A percentile compares a stretch with the other conserved stretches of the same genome.
These are phyloP conservation scores for Pseudogymnoascus sp. DNA, from an alignment of 2,329 filamentous ascomycete genomes.

Conservation along the genomic window DNA sequence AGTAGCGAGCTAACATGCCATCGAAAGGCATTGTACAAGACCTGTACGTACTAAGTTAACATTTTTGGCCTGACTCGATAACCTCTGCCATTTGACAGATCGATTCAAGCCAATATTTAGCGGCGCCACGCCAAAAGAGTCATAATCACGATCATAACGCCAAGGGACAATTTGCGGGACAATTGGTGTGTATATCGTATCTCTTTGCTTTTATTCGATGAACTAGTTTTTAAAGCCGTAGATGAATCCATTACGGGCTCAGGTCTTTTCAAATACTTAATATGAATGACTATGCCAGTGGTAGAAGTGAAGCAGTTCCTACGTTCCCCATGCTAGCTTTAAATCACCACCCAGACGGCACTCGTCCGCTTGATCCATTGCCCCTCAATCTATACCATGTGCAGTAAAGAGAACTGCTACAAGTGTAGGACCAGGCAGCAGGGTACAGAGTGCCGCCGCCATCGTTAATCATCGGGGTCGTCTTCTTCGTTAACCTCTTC, in stretches of 20 bases:
- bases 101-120: not conserved
- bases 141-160: not conserved
- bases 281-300: conserved; percentile 6
- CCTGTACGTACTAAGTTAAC: conserved; percentile 27
- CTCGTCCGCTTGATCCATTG: conserved; percentile 32
- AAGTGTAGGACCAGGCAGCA: conserved; percentile 53
- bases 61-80: conserved; percentile 24
- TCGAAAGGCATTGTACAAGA: conserved; percentile 9
- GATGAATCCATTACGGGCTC: conserved; percentile 3
- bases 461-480: conserved; percentile 53
- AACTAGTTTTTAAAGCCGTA: conserved; percentile 4
- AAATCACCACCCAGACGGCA: conserved; percentile 5
- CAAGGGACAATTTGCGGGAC: not conserved
- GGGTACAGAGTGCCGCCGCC: conserved; percentile 57
- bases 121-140: not conserved
- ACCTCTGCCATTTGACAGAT: conserved; percentile 17
- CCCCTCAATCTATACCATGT: conserved; percentile 36
- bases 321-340: not conserved
- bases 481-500: conserved; percentile 55
- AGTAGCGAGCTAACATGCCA: not conserved
- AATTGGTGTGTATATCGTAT: conserved; percentile 1
- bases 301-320: not conserved
- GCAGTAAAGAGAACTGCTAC: conserved; percentile 17
- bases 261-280: conserved; percentile 2
- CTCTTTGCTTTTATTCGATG: conserved; percentile 7